phyloP scores from a whole-genome alignment of 2,329 filamentous ascomycete genomes.

The Cladophialophora immunda region DNA sequence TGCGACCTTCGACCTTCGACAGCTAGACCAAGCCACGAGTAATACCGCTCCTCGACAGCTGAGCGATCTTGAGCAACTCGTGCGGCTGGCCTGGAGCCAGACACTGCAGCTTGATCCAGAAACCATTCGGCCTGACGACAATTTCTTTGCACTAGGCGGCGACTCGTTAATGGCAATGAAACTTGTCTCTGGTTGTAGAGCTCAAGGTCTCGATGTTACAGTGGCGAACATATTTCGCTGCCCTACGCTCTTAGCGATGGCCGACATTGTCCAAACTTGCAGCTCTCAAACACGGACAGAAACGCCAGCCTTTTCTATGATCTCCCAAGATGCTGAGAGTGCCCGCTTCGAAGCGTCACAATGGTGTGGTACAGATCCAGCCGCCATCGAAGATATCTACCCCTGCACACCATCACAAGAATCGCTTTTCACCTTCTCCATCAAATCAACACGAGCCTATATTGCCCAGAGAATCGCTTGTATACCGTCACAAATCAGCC shows the following conservation, averaged over 20 bases:
- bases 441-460: slow-evolving; percentile 53
- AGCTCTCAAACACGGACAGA: slow-evolving; percentile 33
- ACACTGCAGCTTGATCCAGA: slow-evolving; percentile 44
- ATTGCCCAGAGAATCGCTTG: slow-evolving; percentile 56
- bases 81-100: slow-evolving; percentile 45
- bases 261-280: slow-evolving; percentile 49
- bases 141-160: slow-evolving; percentile 47
- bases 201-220: slow-evolving; percentile 36
- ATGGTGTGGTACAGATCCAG: slow-evolving; percentile 45
- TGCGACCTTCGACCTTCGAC: slow-evolving; percentile 45
- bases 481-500: slow-evolving; percentile 50
- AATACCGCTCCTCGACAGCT: slow-evolving; percentile 5
- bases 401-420: slow-evolving; percentile 57
- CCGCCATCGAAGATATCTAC: slow-evolving; percentile 50
- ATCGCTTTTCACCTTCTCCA: slow-evolving; percentile 57
- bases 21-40: slow-evolving; percentile 41
- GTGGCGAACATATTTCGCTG: slow-evolving; percentile 46
- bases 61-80: slow-evolving; percentile 19
- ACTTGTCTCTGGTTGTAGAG: slow-evolving; percentile 41
- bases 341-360: slow-evolving; percentile 50
- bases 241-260: slow-evolving; percentile 56
- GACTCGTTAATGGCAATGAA: slow-evolving; percentile 46
- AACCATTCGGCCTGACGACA: slow-evolving; percentile 48
- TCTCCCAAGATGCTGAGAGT: slow-evolving; percentile 46
- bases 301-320: slow-evolving; percentile 34